Conservation (phyloP, 2,329 filamentous ascomycete species). For the Tolypocladium endophyticum region DNA sequence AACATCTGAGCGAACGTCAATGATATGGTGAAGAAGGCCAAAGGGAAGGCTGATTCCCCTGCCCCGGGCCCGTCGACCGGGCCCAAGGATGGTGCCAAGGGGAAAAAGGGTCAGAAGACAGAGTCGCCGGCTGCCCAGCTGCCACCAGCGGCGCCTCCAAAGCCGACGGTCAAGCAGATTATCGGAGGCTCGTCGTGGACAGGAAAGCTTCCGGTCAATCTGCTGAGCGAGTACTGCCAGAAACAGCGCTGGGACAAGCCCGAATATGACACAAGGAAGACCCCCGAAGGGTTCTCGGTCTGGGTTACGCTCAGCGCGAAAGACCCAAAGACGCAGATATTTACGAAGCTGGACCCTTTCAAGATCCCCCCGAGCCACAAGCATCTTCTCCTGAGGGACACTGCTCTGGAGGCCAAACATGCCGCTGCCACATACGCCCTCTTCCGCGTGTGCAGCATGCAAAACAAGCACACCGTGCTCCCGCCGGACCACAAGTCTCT, state of each 20-base stretch:
- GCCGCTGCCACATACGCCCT: slow-evolving; percentile 87
- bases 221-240: slow-evolving; percentile 89
- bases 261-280: slow-evolving; percentile 76
- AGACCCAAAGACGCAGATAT: slow-evolving; percentile 75
- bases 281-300: slow-evolving; percentile 63
- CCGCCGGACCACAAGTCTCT: slow-evolving; percentile 81
- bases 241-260: slow-evolving; percentile 93
- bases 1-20: not conserved
- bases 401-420: slow-evolving; percentile 82
- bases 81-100: slow-evolving; percentile 39
- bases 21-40: slow-evolving; percentile 42
- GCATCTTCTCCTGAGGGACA: slow-evolving; percentile 64
- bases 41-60: slow-evolving; percentile 34
- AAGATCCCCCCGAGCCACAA: slow-evolving; percentile 68
- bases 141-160: slow-evolving; percentile 34
- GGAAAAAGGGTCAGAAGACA: slow-evolving; percentile 27
- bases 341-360: slow-evolving; percentile 67
- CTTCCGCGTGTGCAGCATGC: slow-evolving; percentile 88
- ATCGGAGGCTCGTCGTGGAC: slow-evolving; percentile 97
- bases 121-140: slow-evolving; percentile 18
- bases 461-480: slow-evolving; percentile 89
- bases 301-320: slow-evolving; percentile 67
- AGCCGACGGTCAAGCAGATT: slow-evolving; percentile 62
- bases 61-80: slow-evolving; percentile 26
- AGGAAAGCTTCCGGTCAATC: slow-evolving; percentile 87